Percentiles rank a stretch among this genome's conserved stretches.
phyloP scores from a whole-genome alignment of 2,329 filamentous ascomycete genomes.

The Fusarium bulbicola region DNA sequence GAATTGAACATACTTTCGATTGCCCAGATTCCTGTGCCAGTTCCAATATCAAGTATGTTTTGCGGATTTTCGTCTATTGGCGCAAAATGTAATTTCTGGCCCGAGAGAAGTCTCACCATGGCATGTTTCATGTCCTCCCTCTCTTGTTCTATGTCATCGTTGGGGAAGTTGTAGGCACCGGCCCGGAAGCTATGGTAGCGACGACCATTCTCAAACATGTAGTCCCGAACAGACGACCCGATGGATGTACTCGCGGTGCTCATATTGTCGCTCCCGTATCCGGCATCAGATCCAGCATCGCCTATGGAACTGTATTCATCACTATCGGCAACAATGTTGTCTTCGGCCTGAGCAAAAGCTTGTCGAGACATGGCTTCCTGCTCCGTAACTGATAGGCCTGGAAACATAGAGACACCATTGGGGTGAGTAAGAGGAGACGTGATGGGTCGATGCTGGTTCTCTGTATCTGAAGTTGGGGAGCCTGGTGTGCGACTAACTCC shows the following conservation, averaged over 20 bases:
- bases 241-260: conserved; percentile 51
- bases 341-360: conserved; percentile 50
- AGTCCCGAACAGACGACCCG: conserved; percentile 57
- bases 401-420: conserved; percentile 51
- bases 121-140: conserved; percentile 66
- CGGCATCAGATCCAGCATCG: conserved; percentile 46
- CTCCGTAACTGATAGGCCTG: conserved; percentile 46
- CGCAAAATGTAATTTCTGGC: conserved; percentile 60
- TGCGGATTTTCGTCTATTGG: conserved; percentile 59
- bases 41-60: conserved; percentile 65
- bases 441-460: conserved; percentile 19
- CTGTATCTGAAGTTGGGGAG: background rate
- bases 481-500: conserved; percentile 1
- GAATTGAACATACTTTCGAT: conserved; percentile 57
- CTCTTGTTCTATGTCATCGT: conserved; percentile 68
- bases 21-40: conserved; percentile 68
- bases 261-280: conserved; percentile 50
- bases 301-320: conserved; percentile 35
- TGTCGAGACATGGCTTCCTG: conserved; percentile 50
- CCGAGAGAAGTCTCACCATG: conserved; percentile 60
- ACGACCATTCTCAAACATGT: conserved; percentile 65
- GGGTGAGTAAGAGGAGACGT: conserved; percentile 49
- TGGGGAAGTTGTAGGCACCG: conserved; percentile 66
- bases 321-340: conserved; percentile 49
- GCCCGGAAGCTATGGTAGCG: conserved; percentile 66